Conservation (phyloP, 176 grass and related monocot genomes). For the Cymbopogon citratus region DNA sequence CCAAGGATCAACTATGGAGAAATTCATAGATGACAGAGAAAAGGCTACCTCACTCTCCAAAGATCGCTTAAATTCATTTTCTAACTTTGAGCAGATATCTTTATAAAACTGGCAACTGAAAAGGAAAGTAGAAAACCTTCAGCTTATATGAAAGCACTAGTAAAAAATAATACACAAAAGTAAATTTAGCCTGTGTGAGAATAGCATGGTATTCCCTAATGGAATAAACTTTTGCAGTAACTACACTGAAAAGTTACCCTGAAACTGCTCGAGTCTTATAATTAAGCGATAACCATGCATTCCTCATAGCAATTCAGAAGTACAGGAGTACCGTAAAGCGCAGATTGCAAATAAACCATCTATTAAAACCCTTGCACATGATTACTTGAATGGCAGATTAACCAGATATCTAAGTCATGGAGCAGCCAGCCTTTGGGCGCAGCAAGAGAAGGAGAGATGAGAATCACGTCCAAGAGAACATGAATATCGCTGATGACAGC, state of each 20-base stretch:
- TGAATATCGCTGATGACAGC: not conserved
- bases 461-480: not conserved
- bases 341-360: not conserved
- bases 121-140: constrained; percentile 6
- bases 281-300: not conserved
- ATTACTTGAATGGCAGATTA: not conserved
- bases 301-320: not conserved
- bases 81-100: constrained; percentile 70
- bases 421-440: not conserved
- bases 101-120: constrained; percentile 71
- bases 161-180: not conserved
- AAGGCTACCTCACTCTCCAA: constrained; percentile 65
- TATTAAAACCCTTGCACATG: not conserved
- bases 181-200: not conserved
- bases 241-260: not conserved
- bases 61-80: constrained; percentile 61
- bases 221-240: not conserved
- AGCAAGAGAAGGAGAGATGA: not conserved
- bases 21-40: not conserved
- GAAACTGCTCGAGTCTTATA: not conserved
- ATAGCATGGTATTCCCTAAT: not conserved
- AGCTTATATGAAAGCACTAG: not conserved
- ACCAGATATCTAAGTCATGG: not conserved
- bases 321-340: not conserved
- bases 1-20: not conserved